phyloP scores from a whole-genome alignment of 331 rosid genomes.

The Quercus tomentella region DNA sequence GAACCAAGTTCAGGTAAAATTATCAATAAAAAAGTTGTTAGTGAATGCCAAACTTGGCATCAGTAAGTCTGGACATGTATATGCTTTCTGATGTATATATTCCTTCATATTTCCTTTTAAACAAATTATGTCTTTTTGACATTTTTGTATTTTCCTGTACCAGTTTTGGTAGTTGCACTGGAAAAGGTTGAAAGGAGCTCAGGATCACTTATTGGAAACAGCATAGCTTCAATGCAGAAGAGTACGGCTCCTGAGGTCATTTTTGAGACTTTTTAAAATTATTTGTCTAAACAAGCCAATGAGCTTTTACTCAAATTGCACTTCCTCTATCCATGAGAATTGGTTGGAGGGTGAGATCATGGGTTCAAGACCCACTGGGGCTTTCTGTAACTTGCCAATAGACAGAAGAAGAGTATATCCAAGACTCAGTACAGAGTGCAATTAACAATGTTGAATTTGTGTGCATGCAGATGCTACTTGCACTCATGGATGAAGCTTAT shows the following conservation, averaged over 20 bases:
- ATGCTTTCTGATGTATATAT: background rate
- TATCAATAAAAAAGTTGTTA: too few species aligned
- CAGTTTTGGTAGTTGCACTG: constrained; percentile 90
- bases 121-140: constrained; percentile 4
- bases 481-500: constrained; percentile 99
- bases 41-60: too few species aligned
- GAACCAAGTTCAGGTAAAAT: too few species aligned
- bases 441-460: constrained; percentile 6
- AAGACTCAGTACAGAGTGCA: constrained; percentile 15
- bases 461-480: constrained; percentile 80
- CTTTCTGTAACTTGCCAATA: too few species aligned
- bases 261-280: constrained; percentile 9
- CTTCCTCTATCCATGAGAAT: too few species aligned
- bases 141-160: constrained; percentile 25
- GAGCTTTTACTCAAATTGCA: too few species aligned
- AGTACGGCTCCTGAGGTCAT: constrained; percentile 92
- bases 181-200: constrained; percentile 85
- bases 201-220: constrained; percentile 86
- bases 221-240: constrained; percentile 91
- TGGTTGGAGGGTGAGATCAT: background rate
- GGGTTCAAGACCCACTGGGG: too few species aligned
- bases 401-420: background rate
- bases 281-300: background rate
- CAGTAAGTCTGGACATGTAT: background rate
- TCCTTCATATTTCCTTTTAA: background rate